Percentiles rank a stretch among this genome's conserved stretches.
Conservation (phyloP, 768 basidiomycete genomes). For the Termitomyces sp. region DNA sequence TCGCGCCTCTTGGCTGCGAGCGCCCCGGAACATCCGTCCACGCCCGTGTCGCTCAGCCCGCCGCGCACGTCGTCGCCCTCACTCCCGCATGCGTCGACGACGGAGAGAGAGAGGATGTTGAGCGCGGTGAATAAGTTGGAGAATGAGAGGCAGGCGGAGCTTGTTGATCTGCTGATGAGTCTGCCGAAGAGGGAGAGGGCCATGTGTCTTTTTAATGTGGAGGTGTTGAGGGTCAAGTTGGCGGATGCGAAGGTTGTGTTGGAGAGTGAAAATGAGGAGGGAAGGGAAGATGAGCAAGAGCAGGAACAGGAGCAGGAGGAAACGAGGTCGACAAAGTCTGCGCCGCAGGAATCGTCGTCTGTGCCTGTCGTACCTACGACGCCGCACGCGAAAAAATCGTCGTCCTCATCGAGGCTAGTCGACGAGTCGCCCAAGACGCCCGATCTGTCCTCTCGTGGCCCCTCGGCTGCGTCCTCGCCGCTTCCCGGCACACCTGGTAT, state of each 20-base stretch:
- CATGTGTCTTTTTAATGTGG: conserved; percentile 85
- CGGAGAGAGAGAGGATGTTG: conserved; percentile 73
- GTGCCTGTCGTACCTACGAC: conserved; percentile 35
- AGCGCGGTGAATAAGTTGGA: conserved; percentile 64
- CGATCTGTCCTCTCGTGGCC: conserved; percentile 67
- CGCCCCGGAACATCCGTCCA: conserved; percentile 87
- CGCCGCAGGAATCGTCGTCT: conserved; percentile 8
- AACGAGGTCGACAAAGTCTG: conserved; percentile 12
- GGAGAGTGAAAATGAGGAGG: conserved; percentile 47
- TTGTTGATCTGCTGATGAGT: conserved; percentile 79
- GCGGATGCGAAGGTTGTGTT: conserved; percentile 79
- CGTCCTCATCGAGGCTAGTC: conserved; percentile 18
- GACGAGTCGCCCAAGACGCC: conserved; percentile 67
- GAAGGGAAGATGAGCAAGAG: background rate
- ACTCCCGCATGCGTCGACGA: conserved; percentile 45
- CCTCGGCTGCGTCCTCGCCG: conserved; percentile 68
- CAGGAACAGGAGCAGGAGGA: background rate
- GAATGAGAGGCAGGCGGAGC: conserved; percentile 48
- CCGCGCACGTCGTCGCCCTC: conserved; percentile 82
- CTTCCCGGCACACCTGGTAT: conserved; percentile 57
- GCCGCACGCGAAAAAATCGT: conserved; percentile 50
- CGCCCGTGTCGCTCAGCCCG: conserved; percentile 74
- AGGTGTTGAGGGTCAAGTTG: conserved; percentile 72
- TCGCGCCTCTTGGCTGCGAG: conserved; percentile 74
- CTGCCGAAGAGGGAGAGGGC: conserved; percentile 86